Percentiles rank a stretch among this genome's conserved stretches.
Evolutionary conservation across 192 early-diverging fungal genomes (phyloP).

Genomic region (Mortierella claussenii): DNA sequence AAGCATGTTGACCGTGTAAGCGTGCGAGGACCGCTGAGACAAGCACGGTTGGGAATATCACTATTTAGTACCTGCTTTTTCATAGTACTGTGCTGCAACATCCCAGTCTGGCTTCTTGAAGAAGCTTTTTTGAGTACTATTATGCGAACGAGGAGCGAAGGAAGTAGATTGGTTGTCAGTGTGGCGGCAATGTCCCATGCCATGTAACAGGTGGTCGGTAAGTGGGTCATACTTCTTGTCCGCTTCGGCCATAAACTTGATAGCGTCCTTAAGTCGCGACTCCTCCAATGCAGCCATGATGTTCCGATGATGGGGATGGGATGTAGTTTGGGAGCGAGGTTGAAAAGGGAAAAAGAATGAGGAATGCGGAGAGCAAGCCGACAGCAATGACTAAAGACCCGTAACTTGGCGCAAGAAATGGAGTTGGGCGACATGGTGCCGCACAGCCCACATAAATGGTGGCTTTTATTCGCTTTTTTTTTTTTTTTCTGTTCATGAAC

Average conservation of each 20-base stretch:
- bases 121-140: conserved; percentile 63
- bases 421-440: conserved; percentile 1
- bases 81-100: conserved; percentile 72
- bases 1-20: too few species aligned
- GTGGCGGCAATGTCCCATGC: too few species aligned
- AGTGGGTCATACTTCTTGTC: conserved; percentile 41
- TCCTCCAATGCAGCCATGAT: conserved; percentile 42
- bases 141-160: too few species aligned
- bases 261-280: conserved; percentile 42
- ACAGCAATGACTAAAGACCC: background rate
- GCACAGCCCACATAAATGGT: conserved; percentile 2
- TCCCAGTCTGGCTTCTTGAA: conserved; percentile 86
- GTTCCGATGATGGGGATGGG: background rate
- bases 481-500: conserved; percentile 19
- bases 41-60: background rate
- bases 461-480: background rate
- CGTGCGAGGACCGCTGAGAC: too few species aligned
- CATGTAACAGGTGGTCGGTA: too few species aligned
- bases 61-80: conserved; percentile 71
- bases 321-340: background rate
- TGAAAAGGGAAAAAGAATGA: background rate
- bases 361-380: background rate
- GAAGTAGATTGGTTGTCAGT: too few species aligned
- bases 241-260: conserved; percentile 49
- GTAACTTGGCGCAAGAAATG: too few species aligned